These are phyloP conservation scores for Candida tunisiensis DNA, from an alignment of 1,139 yeast genomes.

Conservation along the genomic window DNA sequence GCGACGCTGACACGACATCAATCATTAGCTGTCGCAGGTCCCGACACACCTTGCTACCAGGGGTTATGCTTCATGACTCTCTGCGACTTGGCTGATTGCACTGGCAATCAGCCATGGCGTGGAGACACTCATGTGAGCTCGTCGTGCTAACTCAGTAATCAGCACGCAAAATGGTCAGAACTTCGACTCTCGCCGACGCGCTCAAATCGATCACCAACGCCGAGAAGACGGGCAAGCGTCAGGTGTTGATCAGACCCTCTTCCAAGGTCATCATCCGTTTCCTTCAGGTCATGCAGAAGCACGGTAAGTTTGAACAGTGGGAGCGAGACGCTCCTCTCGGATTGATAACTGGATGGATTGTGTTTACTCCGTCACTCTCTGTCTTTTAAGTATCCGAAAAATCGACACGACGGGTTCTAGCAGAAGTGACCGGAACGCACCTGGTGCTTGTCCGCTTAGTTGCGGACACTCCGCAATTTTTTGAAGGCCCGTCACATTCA, in stretches of 20 bases:
- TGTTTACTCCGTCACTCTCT: slow-evolving; percentile 79
- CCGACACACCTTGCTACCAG: too few relatives aligned
- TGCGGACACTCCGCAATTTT: not conserved
- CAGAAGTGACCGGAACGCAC: not conserved
- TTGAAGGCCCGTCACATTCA: too few relatives aligned
- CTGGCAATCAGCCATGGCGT: too few relatives aligned
- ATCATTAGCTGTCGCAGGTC: too few relatives aligned
- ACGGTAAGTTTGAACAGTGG: slow-evolving; percentile 3
- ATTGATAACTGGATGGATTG: slow-evolving; percentile 96
- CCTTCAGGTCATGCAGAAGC: slow-evolving; percentile 8
- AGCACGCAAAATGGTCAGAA: slow-evolving; percentile 60
- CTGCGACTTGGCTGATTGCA: too few relatives aligned
- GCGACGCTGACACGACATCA: too few relatives aligned
- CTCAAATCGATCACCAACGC: slow-evolving; percentile 97
- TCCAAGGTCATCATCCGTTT: slow-evolving; percentile 52
- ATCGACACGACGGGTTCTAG: slow-evolving; percentile 33
- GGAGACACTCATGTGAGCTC: too few relatives aligned
- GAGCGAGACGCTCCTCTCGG: slow-evolving; percentile 6
- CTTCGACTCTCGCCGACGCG: slow-evolving; percentile 99
- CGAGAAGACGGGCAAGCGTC: slow-evolving; percentile 99
- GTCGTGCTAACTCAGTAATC: not conserved
- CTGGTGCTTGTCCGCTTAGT: not conserved
- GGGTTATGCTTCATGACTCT: too few relatives aligned
- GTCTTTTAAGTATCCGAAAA: slow-evolving; percentile 97
- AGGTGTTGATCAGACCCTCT: slow-evolving; percentile 96